These are phyloP conservation scores for Cutaneotrichosporon cutaneum DNA, from an alignment of 1,284 basidiomycete genomes.

Conservation along the genomic window DNA sequence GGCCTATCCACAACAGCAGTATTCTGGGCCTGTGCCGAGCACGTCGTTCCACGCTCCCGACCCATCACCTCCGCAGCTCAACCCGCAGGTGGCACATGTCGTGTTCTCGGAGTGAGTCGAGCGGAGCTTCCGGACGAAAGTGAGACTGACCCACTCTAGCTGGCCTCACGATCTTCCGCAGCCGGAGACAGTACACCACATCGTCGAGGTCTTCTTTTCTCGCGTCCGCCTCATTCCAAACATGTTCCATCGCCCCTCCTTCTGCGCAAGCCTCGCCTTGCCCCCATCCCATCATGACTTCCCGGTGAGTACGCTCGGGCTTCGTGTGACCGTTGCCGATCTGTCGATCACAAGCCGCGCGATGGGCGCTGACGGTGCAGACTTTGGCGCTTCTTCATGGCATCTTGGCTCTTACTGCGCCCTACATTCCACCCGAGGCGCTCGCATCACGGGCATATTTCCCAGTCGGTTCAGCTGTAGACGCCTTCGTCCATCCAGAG, in stretches of 20 bases:
- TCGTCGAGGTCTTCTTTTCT: slow-evolving; percentile 42
- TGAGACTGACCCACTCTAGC: slow-evolving; percentile 11
- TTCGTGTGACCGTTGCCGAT: too few species aligned
- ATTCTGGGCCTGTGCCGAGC: background rate
- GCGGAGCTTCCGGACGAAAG: background rate
- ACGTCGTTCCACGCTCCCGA: background rate
- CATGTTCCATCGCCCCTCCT: slow-evolving; percentile 38
- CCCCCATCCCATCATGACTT: slow-evolving; percentile 40
- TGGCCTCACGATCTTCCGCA: slow-evolving; percentile 46
- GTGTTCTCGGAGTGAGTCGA: slow-evolving; percentile 38
- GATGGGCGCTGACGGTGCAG: background rate
- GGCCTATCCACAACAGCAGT: background rate
- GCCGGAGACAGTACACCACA: slow-evolving; percentile 38
- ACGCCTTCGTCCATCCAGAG: slow-evolving; percentile 36
- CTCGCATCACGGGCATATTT: slow-evolving; percentile 39
- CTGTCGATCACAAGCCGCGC: background rate
- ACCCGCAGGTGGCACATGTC: slow-evolving; percentile 1
- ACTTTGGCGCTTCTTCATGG: slow-evolving; percentile 35
- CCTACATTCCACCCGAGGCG: slow-evolving; percentile 33
- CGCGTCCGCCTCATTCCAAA: slow-evolving; percentile 39
- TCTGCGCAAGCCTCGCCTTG: slow-evolving; percentile 33
- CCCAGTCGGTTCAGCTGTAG: slow-evolving; percentile 34
- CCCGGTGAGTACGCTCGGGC: slow-evolving; percentile 36
- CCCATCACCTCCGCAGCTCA: background rate
- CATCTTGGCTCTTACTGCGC: slow-evolving; percentile 40